Base-by-base conservation (phyloP, 345 rosid genomes). In the Eucalyptus cloeziana region DNA sequence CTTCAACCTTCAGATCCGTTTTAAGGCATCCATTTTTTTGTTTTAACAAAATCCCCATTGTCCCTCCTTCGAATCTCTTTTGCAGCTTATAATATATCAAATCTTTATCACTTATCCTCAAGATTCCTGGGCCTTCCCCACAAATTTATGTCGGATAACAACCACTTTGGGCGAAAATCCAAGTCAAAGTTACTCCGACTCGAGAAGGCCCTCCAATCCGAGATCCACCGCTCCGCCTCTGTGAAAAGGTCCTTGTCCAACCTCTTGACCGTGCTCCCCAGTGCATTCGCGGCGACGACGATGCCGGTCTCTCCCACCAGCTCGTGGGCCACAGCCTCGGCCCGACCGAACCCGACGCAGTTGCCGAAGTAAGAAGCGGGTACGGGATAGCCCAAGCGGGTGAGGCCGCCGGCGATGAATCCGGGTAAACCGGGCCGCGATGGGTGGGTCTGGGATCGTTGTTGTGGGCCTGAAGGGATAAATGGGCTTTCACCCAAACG, bases 121-220 rank as follows among this genome's bases (percentile, higher is more conserved):
- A n/a, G n/a, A n/a, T 92, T 94, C 88, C 40, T 64, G 1, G 95
- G 93, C 88, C 90, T 89, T 5, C 95, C 94, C 94, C 94, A 93
- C 64, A 94, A 94, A 88, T 94, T 91, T 16, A 90, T 89, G 19
- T 67, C 89, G 16, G 87, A 13, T 62, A n/a, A n/a, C n/a, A n/a
- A n/a, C 89, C 89, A 94, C 52, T 37, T 92, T 94, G 0, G 96
- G 96, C 25, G 93, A n/a, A n/a, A n/a, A n/a, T n/a, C n/a, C n/a
- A n/a, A n/a, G n/a, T n/a, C n/a, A n/a, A n/a, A n/a, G n/a, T n/a
- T n/a, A 93, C 45, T 69, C 90, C 87, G 92, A 88, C 58, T 90
- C 93, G 60, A 22, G 14, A 92, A 31, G 22, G 58, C 93, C 45
- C 88, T 87, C 90, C 90, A 88, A 13, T 89, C 91, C 4, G 90